phyloP scores from a whole-genome alignment of 257 asterid species.

The Solanum okadae region DNA sequence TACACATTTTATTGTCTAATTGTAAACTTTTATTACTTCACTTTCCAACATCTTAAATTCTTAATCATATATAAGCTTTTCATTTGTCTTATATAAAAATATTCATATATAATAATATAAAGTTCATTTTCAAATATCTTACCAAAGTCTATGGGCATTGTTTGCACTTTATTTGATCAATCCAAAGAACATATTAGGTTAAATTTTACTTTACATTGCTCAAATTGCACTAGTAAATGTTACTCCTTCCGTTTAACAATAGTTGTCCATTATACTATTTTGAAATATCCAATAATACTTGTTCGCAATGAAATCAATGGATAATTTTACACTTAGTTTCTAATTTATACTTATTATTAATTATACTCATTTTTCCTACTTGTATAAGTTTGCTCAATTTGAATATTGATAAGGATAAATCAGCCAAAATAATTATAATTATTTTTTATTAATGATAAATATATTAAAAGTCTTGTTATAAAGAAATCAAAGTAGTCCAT shows the following conservation, averaged over 20 bases:
- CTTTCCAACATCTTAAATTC: neutral
- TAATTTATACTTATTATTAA: too few species aligned
- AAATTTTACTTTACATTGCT: neutral
- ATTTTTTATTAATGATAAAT: neutral
- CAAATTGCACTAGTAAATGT: neutral
- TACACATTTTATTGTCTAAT: neutral
- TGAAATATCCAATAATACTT: too few species aligned
- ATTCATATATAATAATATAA: neutral
- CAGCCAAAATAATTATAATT: too few species aligned
- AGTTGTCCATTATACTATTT: too few species aligned
- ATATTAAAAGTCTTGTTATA: neutral
- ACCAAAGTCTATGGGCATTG: neutral
- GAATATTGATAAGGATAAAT: neutral
- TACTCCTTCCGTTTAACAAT: too few species aligned
- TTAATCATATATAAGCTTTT: neutral
- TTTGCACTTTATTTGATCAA: neutral
- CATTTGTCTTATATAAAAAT: neutral
- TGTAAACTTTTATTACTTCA: neutral
- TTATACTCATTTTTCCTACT: too few species aligned
- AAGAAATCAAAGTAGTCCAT: neutral
- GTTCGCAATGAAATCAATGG: too few species aligned
- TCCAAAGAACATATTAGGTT: neutral
- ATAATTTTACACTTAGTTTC: neutral
- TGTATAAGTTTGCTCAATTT: neutral
- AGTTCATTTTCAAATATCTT: neutral